Percentiles rank a stretch among this genome's conserved stretches.
Evolutionary conservation across 495 filamentous ascomycete genomes (phyloP).

Genomic region (Glutinoglossum americanum): DNA sequence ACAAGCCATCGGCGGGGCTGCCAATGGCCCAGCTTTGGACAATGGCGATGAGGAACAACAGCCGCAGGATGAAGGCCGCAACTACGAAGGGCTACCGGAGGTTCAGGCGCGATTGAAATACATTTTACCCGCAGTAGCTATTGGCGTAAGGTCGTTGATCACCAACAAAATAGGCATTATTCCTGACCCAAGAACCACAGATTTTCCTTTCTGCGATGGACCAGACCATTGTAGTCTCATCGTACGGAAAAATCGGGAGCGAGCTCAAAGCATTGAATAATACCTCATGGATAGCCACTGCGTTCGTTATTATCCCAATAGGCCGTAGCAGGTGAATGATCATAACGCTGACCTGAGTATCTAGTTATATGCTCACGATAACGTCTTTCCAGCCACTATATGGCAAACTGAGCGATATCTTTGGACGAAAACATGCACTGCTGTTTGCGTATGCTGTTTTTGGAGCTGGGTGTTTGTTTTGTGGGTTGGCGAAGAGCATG

Average conservation of each 20-base stretch:
- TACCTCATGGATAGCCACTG: constrained; percentile 73
- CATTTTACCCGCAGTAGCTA: constrained; percentile 33
- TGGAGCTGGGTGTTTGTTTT: constrained; percentile 48
- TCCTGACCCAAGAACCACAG: constrained; percentile 12
- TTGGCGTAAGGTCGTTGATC: constrained; percentile 26
- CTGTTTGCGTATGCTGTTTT: constrained; percentile 57
- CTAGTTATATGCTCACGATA: constrained; percentile 47
- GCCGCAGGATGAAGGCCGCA: neutral
- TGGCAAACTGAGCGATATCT: constrained; percentile 62
- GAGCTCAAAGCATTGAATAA: constrained; percentile 57
- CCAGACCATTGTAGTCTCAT: constrained; percentile 62
- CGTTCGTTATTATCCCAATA: constrained; percentile 16
- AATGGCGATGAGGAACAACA: neutral
- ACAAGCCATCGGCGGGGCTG: neutral
- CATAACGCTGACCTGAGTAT: neutral
- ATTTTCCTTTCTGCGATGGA: constrained; percentile 57
- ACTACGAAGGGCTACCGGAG: constrained; percentile 19
- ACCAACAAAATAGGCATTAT: neutral
- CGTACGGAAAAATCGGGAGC: constrained; percentile 62
- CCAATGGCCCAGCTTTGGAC: neutral
- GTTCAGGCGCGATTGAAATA: constrained; percentile 24
- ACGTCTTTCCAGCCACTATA: constrained; percentile 65
- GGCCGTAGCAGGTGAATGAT: neutral
- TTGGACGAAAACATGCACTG: constrained; percentile 56
- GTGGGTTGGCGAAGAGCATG: constrained; percentile 51